Conservation (phyloP, 2,329 filamentous ascomycete genomes). For the Penicillium frequentans region DNA sequence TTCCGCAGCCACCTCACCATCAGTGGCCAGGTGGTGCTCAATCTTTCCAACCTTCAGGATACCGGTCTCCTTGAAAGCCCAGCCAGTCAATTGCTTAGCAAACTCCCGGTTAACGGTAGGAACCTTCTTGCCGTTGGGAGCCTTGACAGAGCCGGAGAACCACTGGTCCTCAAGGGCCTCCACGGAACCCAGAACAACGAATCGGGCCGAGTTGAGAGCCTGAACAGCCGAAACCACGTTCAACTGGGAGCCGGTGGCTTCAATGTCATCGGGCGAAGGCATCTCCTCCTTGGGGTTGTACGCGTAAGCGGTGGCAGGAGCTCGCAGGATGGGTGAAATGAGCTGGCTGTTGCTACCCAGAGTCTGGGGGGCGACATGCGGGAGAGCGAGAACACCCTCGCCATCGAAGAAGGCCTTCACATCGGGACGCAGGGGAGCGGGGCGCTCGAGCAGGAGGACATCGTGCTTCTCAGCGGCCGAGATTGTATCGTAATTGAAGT, state of each 20-base stretch:
- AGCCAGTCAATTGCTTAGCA: slow-evolving; percentile 79
- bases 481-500: slow-evolving; percentile 85
- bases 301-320: slow-evolving; percentile 82
- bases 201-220: slow-evolving; percentile 87
- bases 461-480: slow-evolving; percentile 83
- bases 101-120: slow-evolving; percentile 81
- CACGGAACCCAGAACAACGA: slow-evolving; percentile 79
- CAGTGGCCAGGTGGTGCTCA: slow-evolving; percentile 66
- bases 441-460: slow-evolving; percentile 75
- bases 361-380: slow-evolving; percentile 75
- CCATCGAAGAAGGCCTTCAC: slow-evolving; percentile 76
- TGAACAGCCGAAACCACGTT: slow-evolving; percentile 83
- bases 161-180: slow-evolving; percentile 87
- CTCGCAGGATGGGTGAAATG: slow-evolving; percentile 77
- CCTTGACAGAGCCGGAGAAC: slow-evolving; percentile 77
- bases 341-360: slow-evolving; percentile 75
- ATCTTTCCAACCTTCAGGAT: slow-evolving; percentile 82
- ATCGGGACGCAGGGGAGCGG: slow-evolving; percentile 64
- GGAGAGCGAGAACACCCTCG: slow-evolving; percentile 73
- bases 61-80: slow-evolving; percentile 93
- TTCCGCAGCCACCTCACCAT: slow-evolving; percentile 52
- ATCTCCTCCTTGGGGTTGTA: slow-evolving; percentile 90
- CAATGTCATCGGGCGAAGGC: slow-evolving; percentile 73
- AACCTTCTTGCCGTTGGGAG: slow-evolving; percentile 54
- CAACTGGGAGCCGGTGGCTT: slow-evolving; percentile 80